Base-by-base conservation (phyloP, 139 green algal species). In the Auxenochlorella pyrenoidosa region DNA sequence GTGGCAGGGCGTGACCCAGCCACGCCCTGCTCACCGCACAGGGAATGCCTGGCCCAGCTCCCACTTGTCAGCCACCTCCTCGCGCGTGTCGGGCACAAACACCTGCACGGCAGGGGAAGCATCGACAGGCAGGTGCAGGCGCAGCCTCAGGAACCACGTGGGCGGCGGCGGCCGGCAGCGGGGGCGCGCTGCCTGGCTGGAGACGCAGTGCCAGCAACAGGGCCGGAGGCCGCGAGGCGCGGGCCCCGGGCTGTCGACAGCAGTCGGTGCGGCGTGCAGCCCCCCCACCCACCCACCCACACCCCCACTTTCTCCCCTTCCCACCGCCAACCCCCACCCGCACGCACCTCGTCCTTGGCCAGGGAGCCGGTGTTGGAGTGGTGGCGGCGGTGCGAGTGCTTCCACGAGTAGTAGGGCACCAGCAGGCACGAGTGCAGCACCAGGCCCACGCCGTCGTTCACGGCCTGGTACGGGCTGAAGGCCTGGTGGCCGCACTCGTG, bases 361-460 rank as follows among this genome's bases (percentile, higher is more conserved):
- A 95, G 34, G 87, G 75, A 94, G 76, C 92, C 95, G 19, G 96
- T 98, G 94, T 98, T 97, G 82, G 91, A 93, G 90, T 98, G 96
- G 88, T 98, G 96, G 21, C 96, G 90, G 18, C 94, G 87, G 89
- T 98, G 96, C 5, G 92, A 96, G 89, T 98, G 95, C 94, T 98
- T 98, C 96, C 96, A 98, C 32, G 90, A 95, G 85, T 94, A 98
- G 88, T 98, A 98, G 22, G 96, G 96, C 36, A 98, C 95, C 66
- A 98, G 90, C 47, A 98, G 93, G 21, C 90, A 70, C 8, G 94
- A 95, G 90, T 98, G 96, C 43, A 97, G 87, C 10, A 96, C 79
- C 58, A 97, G 89, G 16, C 96, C 96, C 6, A 98, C 95, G 16
- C 70, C 71, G 84, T 98, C 96, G 81, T 98, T 97, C 15, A 97